Conservation (phyloP, 1,284 basidiomycete genomes). For the Moesziomyces aphidis region DNA sequence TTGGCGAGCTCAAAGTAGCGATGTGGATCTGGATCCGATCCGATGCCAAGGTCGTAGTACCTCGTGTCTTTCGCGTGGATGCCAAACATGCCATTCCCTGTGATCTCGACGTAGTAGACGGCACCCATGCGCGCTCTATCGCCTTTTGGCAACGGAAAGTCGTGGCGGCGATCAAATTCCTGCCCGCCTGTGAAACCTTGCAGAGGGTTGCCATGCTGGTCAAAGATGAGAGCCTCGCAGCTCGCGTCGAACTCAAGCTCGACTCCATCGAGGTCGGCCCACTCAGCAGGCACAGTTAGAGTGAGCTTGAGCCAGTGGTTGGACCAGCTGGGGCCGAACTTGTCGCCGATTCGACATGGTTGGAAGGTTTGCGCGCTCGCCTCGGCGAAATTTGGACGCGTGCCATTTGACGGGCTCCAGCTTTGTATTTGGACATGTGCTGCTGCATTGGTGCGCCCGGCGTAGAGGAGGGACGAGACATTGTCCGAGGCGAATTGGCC, state of each 20-base stretch:
- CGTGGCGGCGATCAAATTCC: constrained; percentile 87
- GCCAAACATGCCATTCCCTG: constrained; percentile 85
- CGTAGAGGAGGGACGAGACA: no score
- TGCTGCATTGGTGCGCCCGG: no score
- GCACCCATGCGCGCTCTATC: constrained; percentile 74
- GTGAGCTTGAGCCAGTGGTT: constrained; percentile 64
- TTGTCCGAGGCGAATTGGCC: no score
- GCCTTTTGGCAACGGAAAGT: constrained; percentile 76
- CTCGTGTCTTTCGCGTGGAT: constrained; percentile 83
- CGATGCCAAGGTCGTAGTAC: not conserved
- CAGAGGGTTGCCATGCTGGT: constrained; percentile 80
- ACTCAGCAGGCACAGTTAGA: constrained; percentile 55
- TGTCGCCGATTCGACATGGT: constrained; percentile 19
- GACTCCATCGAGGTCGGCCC: constrained; percentile 59
- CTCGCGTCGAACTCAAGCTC: constrained; percentile 57
- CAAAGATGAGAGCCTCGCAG: constrained; percentile 83
- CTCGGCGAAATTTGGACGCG: no score
- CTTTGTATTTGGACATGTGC: no score
- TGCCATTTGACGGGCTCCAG: no score
- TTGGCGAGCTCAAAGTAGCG: constrained; percentile 74
- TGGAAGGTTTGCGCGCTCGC: no score
- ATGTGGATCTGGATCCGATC: constrained; percentile 71
- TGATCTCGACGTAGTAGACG: constrained; percentile 72
- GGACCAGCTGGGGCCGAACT: constrained; percentile 61
- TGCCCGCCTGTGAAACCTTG: constrained; percentile 94